phyloP scores from a whole-genome alignment of 495 filamentous ascomycete species.

The Aspergillus diversus region DNA sequence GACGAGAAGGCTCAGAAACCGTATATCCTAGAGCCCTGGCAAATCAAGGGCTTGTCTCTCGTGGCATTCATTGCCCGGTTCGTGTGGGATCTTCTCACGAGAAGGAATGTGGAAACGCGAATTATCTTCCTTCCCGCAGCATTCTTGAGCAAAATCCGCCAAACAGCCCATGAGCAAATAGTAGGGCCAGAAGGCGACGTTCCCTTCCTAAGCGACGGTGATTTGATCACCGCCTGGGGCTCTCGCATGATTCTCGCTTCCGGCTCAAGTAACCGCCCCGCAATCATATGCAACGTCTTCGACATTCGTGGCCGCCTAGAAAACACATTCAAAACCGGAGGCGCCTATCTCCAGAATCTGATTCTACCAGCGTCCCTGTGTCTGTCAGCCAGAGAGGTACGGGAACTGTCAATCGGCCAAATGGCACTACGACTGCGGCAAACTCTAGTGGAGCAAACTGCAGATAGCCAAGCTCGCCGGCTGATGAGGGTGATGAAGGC shows the following conservation, averaged over 20 bases:
- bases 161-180: neutral
- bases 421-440: neutral
- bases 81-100: slow-evolving; percentile 4
- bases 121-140: neutral
- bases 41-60: neutral
- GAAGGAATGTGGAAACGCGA: neutral
- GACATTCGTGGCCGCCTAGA: neutral
- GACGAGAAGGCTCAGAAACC: neutral
- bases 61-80: neutral
- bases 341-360: neutral
- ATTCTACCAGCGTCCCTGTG: neutral
- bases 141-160: neutral
- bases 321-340: neutral
- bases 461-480: neutral
- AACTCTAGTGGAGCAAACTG: neutral
- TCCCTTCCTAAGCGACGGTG: slow-evolving; percentile 8
- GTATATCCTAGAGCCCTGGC: neutral
- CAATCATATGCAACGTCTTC: neutral
- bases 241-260: neutral
- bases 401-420: neutral
- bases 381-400: neutral
- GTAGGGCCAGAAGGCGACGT: neutral
- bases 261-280: neutral
- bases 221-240: slow-evolving; percentile 9
- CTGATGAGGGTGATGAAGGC: neutral